Conservation (phyloP, 441 rosid genomes). For the Syzygium malaccense region DNA sequence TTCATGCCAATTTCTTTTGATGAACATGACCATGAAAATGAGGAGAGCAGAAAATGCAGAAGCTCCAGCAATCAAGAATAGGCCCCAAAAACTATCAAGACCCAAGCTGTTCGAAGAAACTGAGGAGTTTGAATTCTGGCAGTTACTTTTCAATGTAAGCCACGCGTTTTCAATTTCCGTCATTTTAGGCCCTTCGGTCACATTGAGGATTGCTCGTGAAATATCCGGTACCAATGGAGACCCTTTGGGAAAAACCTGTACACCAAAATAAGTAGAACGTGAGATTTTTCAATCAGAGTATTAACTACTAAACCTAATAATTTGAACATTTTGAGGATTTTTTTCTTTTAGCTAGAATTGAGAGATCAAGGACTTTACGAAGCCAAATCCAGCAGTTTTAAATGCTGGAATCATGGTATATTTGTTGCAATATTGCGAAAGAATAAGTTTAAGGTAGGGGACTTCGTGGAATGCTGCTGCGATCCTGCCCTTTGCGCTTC, state of each 20-base stretch:
- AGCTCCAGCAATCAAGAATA: conserved; percentile 38
- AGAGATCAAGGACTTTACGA: conserved; percentile 27
- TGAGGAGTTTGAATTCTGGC: conserved; percentile 23
- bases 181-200: conserved; percentile 41
- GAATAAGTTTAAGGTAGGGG: conserved; percentile 30
- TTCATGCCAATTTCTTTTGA: conserved; percentile 6
- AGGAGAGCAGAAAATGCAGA: conserved; percentile 29
- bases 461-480: conserved; percentile 54
- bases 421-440: conserved; percentile 35
- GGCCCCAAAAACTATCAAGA: conserved; percentile 44
- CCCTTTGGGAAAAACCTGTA: conserved; percentile 43
- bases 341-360: neutral
- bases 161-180: conserved; percentile 28
- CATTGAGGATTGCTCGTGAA: conserved; percentile 52
- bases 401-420: conserved; percentile 39
- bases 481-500: conserved; percentile 46
- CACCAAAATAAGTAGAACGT: neutral
- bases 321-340: neutral
- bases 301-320: neutral
- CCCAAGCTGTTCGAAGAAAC: conserved; percentile 35
- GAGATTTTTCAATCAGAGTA: neutral
- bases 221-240: conserved; percentile 56
- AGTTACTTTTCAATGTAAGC: conserved; percentile 25
- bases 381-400: conserved; percentile 60
- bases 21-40: conserved; percentile 20